phyloP scores from a whole-genome alignment of 192 early-diverging fungal species.

The Piromyces sp. region DNA sequence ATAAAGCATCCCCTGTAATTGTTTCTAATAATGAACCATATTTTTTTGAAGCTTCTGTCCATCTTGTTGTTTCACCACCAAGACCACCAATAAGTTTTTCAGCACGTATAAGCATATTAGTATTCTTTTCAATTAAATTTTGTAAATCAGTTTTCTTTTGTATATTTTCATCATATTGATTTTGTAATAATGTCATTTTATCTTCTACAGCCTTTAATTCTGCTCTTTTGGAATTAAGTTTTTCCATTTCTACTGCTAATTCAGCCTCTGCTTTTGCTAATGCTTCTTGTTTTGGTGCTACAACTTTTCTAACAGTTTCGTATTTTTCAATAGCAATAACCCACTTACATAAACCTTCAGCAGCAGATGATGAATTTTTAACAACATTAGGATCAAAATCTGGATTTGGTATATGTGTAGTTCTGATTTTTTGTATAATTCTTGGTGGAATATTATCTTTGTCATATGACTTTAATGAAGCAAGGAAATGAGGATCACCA shows the following conservation, averaged over 20 bases:
- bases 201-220: slow-evolving; percentile 32
- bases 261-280: slow-evolving; percentile 33
- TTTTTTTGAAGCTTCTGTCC: slow-evolving; percentile 23
- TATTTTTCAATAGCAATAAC: slow-evolving; percentile 44
- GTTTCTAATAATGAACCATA: neutral
- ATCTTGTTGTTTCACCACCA: slow-evolving; percentile 40
- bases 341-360: slow-evolving; percentile 44
- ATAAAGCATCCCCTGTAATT: slow-evolving; percentile 35
- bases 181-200: slow-evolving; percentile 14
- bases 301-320: slow-evolving; percentile 37
- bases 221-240: slow-evolving; percentile 33
- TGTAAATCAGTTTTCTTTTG: slow-evolving; percentile 14
- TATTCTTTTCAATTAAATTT: slow-evolving; percentile 31
- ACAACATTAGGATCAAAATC: slow-evolving; percentile 48
- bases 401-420: slow-evolving; percentile 35
- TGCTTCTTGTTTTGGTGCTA: slow-evolving; percentile 40
- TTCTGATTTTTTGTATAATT: slow-evolving; percentile 37
- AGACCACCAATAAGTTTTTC: slow-evolving; percentile 38
- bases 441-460: slow-evolving; percentile 38
- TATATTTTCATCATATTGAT: slow-evolving; percentile 19
- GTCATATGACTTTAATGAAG: slow-evolving; percentile 33
- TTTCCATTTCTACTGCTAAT: slow-evolving; percentile 33
- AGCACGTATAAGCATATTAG: slow-evolving; percentile 36
- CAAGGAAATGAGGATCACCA: slow-evolving; percentile 34
- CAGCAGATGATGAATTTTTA: slow-evolving; percentile 36